Percentiles rank a stretch among this genome's conserved stretches.
Conservation (phyloP, 2,329 filamentous ascomycete genomes). For the Hymenoscyphus fructigenus region DNA sequence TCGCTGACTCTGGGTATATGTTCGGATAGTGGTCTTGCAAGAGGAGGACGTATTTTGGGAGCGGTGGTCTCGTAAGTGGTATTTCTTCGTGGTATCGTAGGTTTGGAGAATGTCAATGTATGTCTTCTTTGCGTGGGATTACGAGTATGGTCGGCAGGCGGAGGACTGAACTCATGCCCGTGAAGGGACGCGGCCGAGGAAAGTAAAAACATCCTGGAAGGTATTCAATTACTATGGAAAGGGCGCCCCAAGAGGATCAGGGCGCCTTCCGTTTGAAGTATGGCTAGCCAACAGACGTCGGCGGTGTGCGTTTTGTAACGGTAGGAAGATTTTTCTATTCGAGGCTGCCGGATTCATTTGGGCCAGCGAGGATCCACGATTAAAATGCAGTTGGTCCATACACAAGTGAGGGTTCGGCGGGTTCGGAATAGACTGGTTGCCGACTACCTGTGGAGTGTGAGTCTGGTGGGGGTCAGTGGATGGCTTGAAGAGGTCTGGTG, state of each 20-base stretch:
- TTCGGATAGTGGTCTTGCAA: conserved; percentile 32
- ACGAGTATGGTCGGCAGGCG: conserved; percentile 15
- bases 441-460: neutral
- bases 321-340: neutral
- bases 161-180: conserved; percentile 30
- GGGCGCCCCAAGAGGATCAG: conserved; percentile 19
- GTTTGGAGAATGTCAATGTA: conserved; percentile 34
- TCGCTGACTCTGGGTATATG: conserved; percentile 25
- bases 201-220: conserved; percentile 35
- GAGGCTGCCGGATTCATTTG: neutral
- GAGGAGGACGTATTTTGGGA: conserved; percentile 17
- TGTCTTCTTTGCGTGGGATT: conserved; percentile 24
- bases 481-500: neutral
- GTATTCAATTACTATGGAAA: conserved; percentile 19
- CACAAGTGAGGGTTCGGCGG: neutral
- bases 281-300: neutral
- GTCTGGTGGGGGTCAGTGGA: neutral
- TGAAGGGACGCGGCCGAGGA: conserved; percentile 31
- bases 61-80: conserved; percentile 27
- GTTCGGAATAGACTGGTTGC: neutral
- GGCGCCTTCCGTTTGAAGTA: conserved; percentile 21
- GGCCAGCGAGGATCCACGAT: neutral
- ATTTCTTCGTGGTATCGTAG: conserved; percentile 24
- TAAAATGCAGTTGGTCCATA: neutral
- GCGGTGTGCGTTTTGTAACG: neutral